These are phyloP conservation scores for Termitomyces sp. DNA, from an alignment of 768 basidiomycete species.

Conservation along the genomic window DNA sequence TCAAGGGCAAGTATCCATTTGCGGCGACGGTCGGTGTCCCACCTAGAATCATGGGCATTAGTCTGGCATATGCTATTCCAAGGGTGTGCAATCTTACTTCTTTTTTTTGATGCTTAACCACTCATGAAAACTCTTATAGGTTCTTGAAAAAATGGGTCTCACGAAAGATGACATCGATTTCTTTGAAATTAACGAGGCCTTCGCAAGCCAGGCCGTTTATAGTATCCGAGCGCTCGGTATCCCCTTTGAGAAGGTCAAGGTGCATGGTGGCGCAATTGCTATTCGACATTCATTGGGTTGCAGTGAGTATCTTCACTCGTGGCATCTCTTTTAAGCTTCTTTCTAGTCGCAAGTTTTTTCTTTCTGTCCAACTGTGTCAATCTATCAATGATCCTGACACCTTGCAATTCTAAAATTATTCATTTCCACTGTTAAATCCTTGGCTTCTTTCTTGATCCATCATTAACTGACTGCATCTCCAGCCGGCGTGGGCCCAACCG, in stretches of 20 bases:
- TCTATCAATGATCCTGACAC: no score
- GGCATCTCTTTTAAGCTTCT: no score
- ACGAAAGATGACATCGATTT: conserved; percentile 75
- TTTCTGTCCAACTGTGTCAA: no score
- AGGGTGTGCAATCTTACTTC: conserved; percentile 20
- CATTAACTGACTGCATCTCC: neutral
- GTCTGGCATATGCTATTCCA: conserved; percentile 86
- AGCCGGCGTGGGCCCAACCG: conserved; percentile 86
- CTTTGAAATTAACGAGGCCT: conserved; percentile 91
- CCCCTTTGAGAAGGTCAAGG: conserved; percentile 75
- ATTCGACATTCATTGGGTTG: conserved; percentile 86
- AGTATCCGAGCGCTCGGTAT: conserved; percentile 65
- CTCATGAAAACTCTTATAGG: conserved; percentile 11
- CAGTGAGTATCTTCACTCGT: conserved; percentile 42
- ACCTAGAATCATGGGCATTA: conserved; percentile 87
- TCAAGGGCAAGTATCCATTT: conserved; percentile 80
- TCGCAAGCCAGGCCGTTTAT: conserved; percentile 80
- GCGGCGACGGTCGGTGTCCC: conserved; percentile 74
- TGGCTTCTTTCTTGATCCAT: no score
- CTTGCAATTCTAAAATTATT: no score
- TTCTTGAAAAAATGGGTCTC: conserved; percentile 63
- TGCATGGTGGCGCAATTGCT: conserved; percentile 86
- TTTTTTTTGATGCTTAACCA: no score
- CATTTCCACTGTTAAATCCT: no score
- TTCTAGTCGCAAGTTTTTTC: no score